Percentiles rank a stretch among this genome's conserved stretches.
phyloP scores from a whole-genome alignment of 2,329 filamentous ascomycete genomes.

The Xylaria sp. region DNA sequence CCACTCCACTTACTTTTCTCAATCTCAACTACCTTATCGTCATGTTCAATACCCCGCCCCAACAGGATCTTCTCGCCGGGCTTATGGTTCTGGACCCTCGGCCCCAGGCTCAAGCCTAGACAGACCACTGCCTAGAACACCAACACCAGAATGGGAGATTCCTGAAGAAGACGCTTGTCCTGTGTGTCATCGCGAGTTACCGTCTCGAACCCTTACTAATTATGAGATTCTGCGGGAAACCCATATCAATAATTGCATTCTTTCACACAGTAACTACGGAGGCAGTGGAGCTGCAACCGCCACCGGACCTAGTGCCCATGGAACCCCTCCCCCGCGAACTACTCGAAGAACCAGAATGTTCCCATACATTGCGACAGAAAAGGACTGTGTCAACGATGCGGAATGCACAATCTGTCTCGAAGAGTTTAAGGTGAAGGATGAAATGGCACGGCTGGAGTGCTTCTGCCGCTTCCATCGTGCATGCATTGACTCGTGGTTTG shows the following conservation, averaged over 20 bases:
- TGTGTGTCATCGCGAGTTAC: slow-evolving; percentile 78
- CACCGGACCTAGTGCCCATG: slow-evolving; percentile 38
- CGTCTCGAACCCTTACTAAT: slow-evolving; percentile 64
- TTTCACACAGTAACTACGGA: slow-evolving; percentile 63
- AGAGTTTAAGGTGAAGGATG: slow-evolving; percentile 70
- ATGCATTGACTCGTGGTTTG: slow-evolving; percentile 73
- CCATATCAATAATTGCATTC: slow-evolving; percentile 70
- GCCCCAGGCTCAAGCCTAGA: slow-evolving; percentile 54
- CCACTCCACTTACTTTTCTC: slow-evolving; percentile 23
- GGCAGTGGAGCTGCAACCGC: slow-evolving; percentile 47
- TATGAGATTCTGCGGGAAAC: slow-evolving; percentile 66
- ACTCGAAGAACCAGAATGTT: slow-evolving; percentile 70
- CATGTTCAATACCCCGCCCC: slow-evolving; percentile 11
- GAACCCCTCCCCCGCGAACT: slow-evolving; percentile 49
- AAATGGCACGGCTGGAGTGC: slow-evolving; percentile 75
- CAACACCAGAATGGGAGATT: slow-evolving; percentile 57
- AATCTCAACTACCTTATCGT: slow-evolving; percentile 1
- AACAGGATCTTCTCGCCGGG: slow-evolving; percentile 6
- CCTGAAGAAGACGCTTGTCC: slow-evolving; percentile 83
- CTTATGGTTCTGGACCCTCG: slow-evolving; percentile 47
- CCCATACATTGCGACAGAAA: slow-evolving; percentile 72
- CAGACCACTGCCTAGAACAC: slow-evolving; percentile 50
- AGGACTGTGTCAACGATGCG: slow-evolving; percentile 74
- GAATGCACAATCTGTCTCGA: slow-evolving; percentile 77
- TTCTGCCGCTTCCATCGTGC: slow-evolving; percentile 71